Conservation (phyloP, 2,329 filamentous ascomycete genomes). For the Apiospora saccharicola region DNA sequence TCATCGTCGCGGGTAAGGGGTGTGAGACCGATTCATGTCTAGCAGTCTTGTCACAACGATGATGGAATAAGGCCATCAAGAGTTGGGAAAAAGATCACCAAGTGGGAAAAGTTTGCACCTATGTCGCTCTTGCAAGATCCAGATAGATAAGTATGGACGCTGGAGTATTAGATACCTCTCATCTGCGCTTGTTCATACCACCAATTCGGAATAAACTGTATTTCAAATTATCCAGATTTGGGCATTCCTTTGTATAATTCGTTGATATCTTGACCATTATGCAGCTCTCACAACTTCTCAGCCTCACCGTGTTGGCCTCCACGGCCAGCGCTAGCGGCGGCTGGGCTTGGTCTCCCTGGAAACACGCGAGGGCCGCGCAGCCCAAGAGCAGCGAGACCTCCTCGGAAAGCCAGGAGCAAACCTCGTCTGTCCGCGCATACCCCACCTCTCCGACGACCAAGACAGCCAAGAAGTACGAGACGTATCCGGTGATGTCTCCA, state of each 20-base stretch:
- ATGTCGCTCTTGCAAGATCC: neutral
- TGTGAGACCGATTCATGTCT: neutral
- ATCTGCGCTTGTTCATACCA: neutral
- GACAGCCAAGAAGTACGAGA: neutral
- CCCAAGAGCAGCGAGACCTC: neutral
- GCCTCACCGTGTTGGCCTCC: neutral
- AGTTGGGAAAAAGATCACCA: neutral
- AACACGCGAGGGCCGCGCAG: neutral
- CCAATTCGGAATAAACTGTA: neutral
- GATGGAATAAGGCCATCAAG: neutral
- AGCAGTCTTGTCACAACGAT: neutral
- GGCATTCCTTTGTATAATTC: too few relatives aligned
- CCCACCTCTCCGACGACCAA: neutral
- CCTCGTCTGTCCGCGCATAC: neutral
- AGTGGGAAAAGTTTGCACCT: neutral
- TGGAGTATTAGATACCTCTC: neutral
- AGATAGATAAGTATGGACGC: neutral
- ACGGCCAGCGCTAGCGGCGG: neutral
- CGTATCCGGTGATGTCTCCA: neutral
- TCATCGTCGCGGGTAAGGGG: neutral
- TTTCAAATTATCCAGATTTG: neutral
- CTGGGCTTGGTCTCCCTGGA: conserved; percentile 6
- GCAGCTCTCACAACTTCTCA: neutral
- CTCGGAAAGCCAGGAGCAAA: neutral
- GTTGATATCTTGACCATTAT: neutral